phyloP scores from a whole-genome alignment of 2,329 filamentous ascomycete species.

The Verticillium nubilum region DNA sequence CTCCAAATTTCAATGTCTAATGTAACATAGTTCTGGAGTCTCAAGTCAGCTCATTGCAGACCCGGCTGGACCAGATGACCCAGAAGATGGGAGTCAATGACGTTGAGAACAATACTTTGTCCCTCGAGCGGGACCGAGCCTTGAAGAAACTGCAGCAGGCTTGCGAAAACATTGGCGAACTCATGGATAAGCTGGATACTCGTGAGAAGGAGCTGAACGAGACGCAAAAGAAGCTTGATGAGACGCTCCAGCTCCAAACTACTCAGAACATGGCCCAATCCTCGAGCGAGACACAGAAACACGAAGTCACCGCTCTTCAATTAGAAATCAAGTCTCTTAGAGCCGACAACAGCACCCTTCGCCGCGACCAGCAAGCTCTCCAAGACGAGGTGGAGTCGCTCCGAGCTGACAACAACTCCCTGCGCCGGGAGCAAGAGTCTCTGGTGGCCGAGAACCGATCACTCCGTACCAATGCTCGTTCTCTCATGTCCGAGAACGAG shows the following conservation, averaged over 20 bases:
- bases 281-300: neutral
- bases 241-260: constrained; percentile 32
- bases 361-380: constrained; percentile 27
- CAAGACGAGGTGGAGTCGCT: constrained; percentile 34
- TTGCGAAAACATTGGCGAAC: constrained; percentile 50
- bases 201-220: constrained; percentile 36
- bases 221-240: constrained; percentile 34
- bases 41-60: constrained; percentile 54
- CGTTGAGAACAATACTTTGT: constrained; percentile 56
- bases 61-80: constrained; percentile 56
- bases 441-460: constrained; percentile 38
- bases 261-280: constrained; percentile 8
- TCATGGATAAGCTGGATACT: constrained; percentile 34
- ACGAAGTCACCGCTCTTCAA: constrained; percentile 22
- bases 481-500: constrained; percentile 36
- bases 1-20: neutral
- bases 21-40: constrained; percentile 46
- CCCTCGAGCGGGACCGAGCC: constrained; percentile 60
- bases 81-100: constrained; percentile 58
- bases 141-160: constrained; percentile 57
- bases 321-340: constrained; percentile 35
- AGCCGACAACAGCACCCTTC: constrained; percentile 32
- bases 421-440: constrained; percentile 37
- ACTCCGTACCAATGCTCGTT: constrained; percentile 33
- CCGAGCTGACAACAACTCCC: constrained; percentile 33